These are phyloP conservation scores for Chalaropsis ovoidea DNA, from an alignment of 2,329 filamentous ascomycete species.

Conservation along the genomic window DNA sequence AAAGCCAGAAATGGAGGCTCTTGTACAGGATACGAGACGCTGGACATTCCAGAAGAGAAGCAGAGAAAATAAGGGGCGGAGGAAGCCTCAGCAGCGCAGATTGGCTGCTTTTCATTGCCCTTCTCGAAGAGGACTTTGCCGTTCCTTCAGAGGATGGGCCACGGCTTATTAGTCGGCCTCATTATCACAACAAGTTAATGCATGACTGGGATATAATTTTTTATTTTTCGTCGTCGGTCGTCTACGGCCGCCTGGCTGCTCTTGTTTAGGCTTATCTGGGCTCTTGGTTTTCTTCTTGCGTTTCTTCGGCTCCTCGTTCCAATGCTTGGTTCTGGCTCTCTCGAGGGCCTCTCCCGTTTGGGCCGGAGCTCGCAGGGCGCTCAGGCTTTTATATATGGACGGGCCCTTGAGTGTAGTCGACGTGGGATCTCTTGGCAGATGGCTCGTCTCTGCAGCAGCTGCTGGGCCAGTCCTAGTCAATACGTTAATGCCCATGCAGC, in stretches of 20 bases:
- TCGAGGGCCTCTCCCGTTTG: too few relatives aligned
- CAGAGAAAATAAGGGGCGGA: neutral
- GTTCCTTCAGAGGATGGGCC: conserved; percentile 16
- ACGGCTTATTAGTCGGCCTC: conserved; percentile 16
- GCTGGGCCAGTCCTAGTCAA: too few relatives aligned
- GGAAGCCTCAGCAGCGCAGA: neutral
- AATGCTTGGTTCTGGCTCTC: too few relatives aligned
- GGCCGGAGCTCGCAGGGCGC: too few relatives aligned
- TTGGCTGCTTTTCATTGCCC: neutral
- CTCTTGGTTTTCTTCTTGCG: neutral
- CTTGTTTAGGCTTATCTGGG: neutral
- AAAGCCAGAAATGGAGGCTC: neutral
- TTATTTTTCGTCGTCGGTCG: too few relatives aligned
- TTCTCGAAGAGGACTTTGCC: conserved; percentile 6
- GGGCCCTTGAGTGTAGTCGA: too few relatives aligned
- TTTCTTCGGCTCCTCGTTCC: neutral
- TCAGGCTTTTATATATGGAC: too few relatives aligned
- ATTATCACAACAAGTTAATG: conserved; percentile 16
- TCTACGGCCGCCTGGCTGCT: neutral
- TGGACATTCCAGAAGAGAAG: neutral
- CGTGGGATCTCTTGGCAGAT: too few relatives aligned
- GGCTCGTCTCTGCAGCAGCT: too few relatives aligned
- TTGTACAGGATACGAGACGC: neutral
- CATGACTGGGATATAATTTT: conserved; percentile 12
- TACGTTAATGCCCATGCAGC: too few relatives aligned